Evolutionary conservation across 192 early-diverging fungal species (phyloP).

Genomic region (Backusella westeae): DNA sequence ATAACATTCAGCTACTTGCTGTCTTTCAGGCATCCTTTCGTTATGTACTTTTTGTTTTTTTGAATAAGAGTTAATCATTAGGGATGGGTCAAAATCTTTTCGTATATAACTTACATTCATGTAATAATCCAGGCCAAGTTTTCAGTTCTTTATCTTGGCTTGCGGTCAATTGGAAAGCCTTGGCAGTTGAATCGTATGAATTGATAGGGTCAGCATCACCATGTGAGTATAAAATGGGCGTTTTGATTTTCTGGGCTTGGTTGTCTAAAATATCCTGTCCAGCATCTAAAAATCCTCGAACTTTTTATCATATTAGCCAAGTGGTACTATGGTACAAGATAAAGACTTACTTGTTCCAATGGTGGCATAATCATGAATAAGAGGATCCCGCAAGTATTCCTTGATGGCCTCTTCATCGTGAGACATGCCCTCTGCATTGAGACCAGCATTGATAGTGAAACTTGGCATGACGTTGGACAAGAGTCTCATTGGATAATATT

Average conservation of each 20-base stretch:
- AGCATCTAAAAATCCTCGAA: constrained; percentile 35
- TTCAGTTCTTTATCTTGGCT: constrained; percentile 42
- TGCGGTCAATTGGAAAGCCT: constrained; percentile 38
- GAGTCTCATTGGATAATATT: constrained; percentile 26
- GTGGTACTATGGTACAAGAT: background rate
- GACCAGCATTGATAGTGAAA: constrained; percentile 33
- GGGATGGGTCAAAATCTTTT: background rate
- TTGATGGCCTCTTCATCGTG: constrained; percentile 41
- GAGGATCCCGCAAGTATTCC: constrained; percentile 54
- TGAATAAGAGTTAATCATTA: background rate
- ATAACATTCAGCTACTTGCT: background rate
- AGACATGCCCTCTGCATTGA: constrained; percentile 44
- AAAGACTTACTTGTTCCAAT: constrained; percentile 36
- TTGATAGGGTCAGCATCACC: constrained; percentile 51
- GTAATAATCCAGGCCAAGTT: constrained; percentile 28
- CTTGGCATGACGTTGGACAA: constrained; percentile 41
- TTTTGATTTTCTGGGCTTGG: constrained; percentile 37
- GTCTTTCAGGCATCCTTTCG: background rate
- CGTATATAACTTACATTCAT: constrained; percentile 34
- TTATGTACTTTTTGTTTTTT: background rate
- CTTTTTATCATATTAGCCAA: background rate
- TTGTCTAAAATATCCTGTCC: constrained; percentile 40
- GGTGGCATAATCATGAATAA: constrained; percentile 48
- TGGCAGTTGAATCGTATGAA: constrained; percentile 24
- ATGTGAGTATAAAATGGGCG: constrained; percentile 52